These are phyloP conservation scores for Euphorbia tirucalli DNA, from an alignment of 345 rosid species.

Conservation along the genomic window DNA sequence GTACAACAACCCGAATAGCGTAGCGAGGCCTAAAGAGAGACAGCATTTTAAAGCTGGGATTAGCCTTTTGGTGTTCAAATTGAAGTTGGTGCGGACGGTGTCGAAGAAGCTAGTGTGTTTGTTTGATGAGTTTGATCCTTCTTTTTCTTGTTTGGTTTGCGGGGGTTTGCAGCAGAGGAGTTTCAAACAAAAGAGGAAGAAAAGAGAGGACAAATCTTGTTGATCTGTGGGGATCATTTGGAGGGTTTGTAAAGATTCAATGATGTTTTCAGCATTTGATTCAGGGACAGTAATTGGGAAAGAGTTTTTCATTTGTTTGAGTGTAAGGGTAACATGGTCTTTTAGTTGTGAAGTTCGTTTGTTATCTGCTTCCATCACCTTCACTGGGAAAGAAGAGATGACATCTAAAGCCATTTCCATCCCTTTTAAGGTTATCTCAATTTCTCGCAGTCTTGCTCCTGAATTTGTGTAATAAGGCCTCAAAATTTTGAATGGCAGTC, in stretches of 20 bases:
- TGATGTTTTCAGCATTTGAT: slow-evolving; percentile 38
- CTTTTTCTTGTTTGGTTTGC: too few species aligned
- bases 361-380: slow-evolving; percentile 34
- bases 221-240: slow-evolving; percentile 41
- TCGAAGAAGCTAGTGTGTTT: slow-evolving; percentile 19
- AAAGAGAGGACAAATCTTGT: slow-evolving; percentile 58
- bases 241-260: slow-evolving; percentile 44
- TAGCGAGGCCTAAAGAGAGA: slow-evolving; percentile 64
- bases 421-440: slow-evolving; percentile 61
- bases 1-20: slow-evolving; percentile 60
- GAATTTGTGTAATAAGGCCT: slow-evolving; percentile 38
- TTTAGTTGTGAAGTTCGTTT: slow-evolving; percentile 41
- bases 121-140: slow-evolving; percentile 11
- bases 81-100: slow-evolving; percentile 11
- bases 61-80: slow-evolving; percentile 34
- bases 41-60: slow-evolving; percentile 62
- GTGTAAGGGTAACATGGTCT: slow-evolving; percentile 39
- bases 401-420: slow-evolving; percentile 71
- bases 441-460: slow-evolving; percentile 48
- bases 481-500: slow-evolving; percentile 51
- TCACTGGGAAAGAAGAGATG: slow-evolving; percentile 37
- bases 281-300: slow-evolving; percentile 46
- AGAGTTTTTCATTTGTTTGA: slow-evolving; percentile 37
- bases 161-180: slow-evolving; percentile 48
- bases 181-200: slow-evolving; percentile 76